A percentile compares a stretch with the other conserved stretches of the same genome.
Conservation (phyloP, 768 basidiomycete species). For the Amanita polypyramis region DNA sequence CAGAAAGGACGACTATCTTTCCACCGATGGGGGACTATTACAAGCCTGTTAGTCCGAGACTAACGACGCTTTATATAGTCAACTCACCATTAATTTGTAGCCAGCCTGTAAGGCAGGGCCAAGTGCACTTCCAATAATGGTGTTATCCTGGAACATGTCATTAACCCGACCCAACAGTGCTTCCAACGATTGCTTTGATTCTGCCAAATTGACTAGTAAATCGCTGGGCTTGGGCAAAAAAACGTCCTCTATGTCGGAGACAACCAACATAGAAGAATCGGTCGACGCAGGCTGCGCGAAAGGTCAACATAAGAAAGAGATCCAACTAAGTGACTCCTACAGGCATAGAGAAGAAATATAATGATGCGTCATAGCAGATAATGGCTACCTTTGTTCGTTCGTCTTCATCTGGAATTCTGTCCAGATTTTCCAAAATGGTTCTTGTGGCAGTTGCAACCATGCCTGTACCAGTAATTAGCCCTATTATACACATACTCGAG, state of each 20-base stretch:
- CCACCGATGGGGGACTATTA: constrained; percentile 85
- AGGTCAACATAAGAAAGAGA: not conserved
- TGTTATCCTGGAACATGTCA: constrained; percentile 98
- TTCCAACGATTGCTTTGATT: constrained; percentile 74
- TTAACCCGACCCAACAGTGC: constrained; percentile 71
- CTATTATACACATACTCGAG: not conserved
- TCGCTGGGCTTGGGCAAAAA: constrained; percentile 96
- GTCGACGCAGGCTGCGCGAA: constrained; percentile 44
- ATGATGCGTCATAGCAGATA: constrained; percentile 81
- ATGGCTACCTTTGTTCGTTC: constrained; percentile 86
- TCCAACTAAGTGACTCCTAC: constrained; percentile 29
- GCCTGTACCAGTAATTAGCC: constrained; percentile 30
- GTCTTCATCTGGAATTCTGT: constrained; percentile 92
- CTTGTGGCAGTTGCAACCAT: constrained; percentile 99
- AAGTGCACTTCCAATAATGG: constrained; percentile 85
- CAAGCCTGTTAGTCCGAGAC: constrained; percentile 3
- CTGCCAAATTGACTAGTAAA: constrained; percentile 88
- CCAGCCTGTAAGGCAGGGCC: constrained; percentile 94
- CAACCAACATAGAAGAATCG: constrained; percentile 92
- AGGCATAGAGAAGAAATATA: constrained; percentile 95
- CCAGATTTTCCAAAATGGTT: constrained; percentile 90
- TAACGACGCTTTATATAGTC: not conserved
- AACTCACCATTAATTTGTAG: constrained; percentile 80
- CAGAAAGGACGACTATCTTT: constrained; percentile 82
- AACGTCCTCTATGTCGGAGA: constrained; percentile 94